Conservation (phyloP, 1,284 basidiomycete species). For the Caloboletus inedulis region DNA sequence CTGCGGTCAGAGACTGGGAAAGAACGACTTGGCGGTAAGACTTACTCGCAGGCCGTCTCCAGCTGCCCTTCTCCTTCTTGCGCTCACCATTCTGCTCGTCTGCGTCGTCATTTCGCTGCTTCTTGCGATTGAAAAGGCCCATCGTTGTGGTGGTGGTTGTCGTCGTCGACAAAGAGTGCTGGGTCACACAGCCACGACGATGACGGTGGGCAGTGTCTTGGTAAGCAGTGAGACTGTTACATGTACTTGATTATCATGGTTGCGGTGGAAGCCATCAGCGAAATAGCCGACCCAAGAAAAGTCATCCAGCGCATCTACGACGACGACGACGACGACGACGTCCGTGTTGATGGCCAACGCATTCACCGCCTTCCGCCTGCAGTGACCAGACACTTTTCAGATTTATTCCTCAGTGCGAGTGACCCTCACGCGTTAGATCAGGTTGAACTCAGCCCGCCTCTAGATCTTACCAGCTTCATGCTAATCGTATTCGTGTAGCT, state of each 20-base stretch:
- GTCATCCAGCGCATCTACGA: conserved; percentile 47
- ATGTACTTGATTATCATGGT: conserved; percentile 45
- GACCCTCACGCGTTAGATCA: conserved; percentile 41
- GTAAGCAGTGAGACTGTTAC: conserved; percentile 6
- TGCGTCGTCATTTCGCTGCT: conserved; percentile 35
- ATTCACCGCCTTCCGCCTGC: conserved; percentile 41
- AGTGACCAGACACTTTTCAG: conserved; percentile 50
- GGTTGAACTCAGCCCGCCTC: conserved; percentile 29
- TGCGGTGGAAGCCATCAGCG: conserved; percentile 47
- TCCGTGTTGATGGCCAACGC: conserved; percentile 12
- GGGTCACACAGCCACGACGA: conserved; percentile 13
- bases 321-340: neutral
- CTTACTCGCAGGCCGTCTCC: conserved; percentile 86
- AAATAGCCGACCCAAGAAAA: conserved; percentile 46
- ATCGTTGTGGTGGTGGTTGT: conserved; percentile 36
- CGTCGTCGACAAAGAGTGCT: conserved; percentile 1
- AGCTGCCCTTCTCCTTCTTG: conserved; percentile 85
- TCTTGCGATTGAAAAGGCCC: conserved; percentile 58
- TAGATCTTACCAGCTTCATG: neutral
- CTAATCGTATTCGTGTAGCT: conserved; percentile 42
- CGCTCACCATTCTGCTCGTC: conserved; percentile 42
- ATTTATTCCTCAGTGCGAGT: conserved; percentile 39
- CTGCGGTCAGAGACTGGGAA: conserved; percentile 20
- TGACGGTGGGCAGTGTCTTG: conserved; percentile 5
- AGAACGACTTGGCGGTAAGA: conserved; percentile 21